Conservation (phyloP, 768 basidiomycete species). For the Hebeloma cylindrosporum region DNA sequence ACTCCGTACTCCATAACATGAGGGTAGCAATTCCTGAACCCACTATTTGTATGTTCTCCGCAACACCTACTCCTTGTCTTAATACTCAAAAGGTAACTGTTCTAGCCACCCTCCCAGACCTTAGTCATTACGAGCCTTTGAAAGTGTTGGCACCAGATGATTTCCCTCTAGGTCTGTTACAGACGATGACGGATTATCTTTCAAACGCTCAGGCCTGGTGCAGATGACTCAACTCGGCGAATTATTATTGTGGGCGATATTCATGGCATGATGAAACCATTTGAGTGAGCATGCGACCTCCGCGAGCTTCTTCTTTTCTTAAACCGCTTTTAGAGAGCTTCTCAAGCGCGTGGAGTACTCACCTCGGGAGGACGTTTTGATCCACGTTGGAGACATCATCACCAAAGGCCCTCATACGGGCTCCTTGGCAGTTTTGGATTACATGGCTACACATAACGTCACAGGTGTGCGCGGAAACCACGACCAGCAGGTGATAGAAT, state of each 20-base stretch:
- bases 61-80: not conserved
- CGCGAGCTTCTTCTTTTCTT: not conserved
- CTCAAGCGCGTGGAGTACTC: slow-evolving; percentile 62
- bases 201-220: not conserved
- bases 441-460: slow-evolving; percentile 61
- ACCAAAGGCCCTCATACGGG: slow-evolving; percentile 63
- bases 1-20: too few species aligned
- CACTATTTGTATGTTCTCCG: not conserved
- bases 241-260: slow-evolving; percentile 85
- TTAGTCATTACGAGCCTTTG: slow-evolving; percentile 47
- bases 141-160: slow-evolving; percentile 44
- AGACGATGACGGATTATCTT: not conserved
- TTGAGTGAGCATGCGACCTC: slow-evolving; percentile 52
- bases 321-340: slow-evolving; percentile 35
- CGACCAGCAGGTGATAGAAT: slow-evolving; percentile 88
- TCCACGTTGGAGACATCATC: slow-evolving; percentile 84
- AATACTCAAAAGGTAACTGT: too few species aligned
- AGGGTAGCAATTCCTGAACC: too few species aligned
- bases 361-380: slow-evolving; percentile 59
- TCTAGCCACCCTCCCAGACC: slow-evolving; percentile 49
- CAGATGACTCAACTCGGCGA: slow-evolving; percentile 54
- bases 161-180: slow-evolving; percentile 53
- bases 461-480: slow-evolving; percentile 92
- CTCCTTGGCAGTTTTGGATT: slow-evolving; percentile 64
- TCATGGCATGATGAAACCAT: slow-evolving; percentile 73